Conservation (phyloP, 139 green algal species). For the Spirogloea muscicola region DNA sequence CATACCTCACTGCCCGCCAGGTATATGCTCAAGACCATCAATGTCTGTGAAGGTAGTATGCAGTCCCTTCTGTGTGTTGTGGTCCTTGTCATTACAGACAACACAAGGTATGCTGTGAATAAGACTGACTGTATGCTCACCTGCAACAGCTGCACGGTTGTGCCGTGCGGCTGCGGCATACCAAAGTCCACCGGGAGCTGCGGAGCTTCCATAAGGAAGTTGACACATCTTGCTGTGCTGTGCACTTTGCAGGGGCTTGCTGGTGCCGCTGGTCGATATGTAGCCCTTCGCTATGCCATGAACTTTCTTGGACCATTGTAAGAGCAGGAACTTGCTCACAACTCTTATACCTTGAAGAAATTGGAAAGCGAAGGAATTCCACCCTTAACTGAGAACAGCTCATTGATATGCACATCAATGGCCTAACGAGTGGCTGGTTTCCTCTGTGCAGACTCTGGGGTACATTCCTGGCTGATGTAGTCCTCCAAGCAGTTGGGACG, state of each 20-base stretch:
- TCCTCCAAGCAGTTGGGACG: slow-evolving; percentile 26
- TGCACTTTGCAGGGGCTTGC: slow-evolving; percentile 35
- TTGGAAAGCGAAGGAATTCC: background rate
- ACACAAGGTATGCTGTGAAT: too few species aligned
- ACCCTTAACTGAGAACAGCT: background rate
- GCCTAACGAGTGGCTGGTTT: background rate
- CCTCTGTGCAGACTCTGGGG: slow-evolving; percentile 40
- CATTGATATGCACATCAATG: slow-evolving; percentile 1
- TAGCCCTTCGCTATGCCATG: slow-evolving; percentile 30
- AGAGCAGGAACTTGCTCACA: background rate
- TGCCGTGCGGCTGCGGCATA: too few species aligned
- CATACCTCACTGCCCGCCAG: too few species aligned
- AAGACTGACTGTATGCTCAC: too few species aligned
- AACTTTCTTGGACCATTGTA: slow-evolving; percentile 31
- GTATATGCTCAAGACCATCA: too few species aligned
- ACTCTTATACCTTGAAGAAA: background rate
- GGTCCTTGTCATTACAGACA: too few species aligned
- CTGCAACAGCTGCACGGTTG: too few species aligned
- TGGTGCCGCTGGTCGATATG: slow-evolving; percentile 28
- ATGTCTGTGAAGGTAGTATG: too few species aligned
- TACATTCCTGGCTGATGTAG: slow-evolving; percentile 35
- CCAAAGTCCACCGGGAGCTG: too few species aligned
- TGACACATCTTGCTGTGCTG: too few species aligned
- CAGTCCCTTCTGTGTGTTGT: too few species aligned
- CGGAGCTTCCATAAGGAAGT: too few species aligned